Percentiles rank a stretch among this genome's conserved stretches.
phyloP scores from a whole-genome alignment of 2,329 filamentous ascomycete genomes.

The Rhinocladiella mackenziei region DNA sequence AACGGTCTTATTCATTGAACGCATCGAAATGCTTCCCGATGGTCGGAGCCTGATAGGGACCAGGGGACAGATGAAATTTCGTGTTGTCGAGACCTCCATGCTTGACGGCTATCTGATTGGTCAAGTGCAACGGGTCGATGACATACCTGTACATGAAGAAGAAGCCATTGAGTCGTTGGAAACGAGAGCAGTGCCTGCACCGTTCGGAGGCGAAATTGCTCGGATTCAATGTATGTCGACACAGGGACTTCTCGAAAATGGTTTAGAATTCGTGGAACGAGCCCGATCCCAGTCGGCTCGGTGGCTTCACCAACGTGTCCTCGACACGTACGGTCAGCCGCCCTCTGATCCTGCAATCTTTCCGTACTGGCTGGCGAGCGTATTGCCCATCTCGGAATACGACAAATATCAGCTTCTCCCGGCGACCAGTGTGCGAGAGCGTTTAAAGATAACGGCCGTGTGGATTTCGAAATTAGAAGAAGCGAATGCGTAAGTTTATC shows the following conservation, averaged over 20 bases:
- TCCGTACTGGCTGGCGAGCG: conserved; percentile 85
- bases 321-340: conserved; percentile 71
- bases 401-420: conserved; percentile 75
- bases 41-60: conserved; percentile 80
- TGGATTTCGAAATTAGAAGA: conserved; percentile 74
- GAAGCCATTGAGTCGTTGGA: conserved; percentile 71
- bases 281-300: conserved; percentile 66
- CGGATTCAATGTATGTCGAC: conserved; percentile 62
- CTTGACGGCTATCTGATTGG: conserved; percentile 75
- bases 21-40: conserved; percentile 69
- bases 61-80: conserved; percentile 71
- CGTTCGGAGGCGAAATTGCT: conserved; percentile 32
- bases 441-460: conserved; percentile 74
- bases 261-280: conserved; percentile 62
- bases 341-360: conserved; percentile 73
- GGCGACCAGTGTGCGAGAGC: conserved; percentile 70
- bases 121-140: conserved; percentile 71
- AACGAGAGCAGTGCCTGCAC: conserved; percentile 41
- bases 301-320: conserved; percentile 70
- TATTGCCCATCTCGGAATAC: conserved; percentile 70
- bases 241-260: conserved; percentile 62
- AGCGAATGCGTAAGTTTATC: conserved; percentile 59
- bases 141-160: conserved; percentile 77
- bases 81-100: conserved; percentile 59
- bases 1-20: conserved; percentile 71